Conservation (phyloP, 805 yeast genomes). For the Millerozyma acaciae region DNA sequence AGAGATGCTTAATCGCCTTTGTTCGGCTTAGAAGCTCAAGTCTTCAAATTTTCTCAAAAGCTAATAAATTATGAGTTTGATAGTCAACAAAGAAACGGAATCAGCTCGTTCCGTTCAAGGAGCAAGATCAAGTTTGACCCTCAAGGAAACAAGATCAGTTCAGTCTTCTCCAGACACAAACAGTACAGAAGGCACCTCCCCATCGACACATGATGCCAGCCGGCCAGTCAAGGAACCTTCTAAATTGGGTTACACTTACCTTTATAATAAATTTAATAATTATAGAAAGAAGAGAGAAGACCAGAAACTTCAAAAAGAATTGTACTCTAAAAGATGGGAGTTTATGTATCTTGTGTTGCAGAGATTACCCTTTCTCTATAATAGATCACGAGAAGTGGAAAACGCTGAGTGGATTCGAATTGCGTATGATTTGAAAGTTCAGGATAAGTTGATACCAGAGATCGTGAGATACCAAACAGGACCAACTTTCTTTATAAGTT, state of each 20-base stretch:
- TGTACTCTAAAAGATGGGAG: constrained; percentile 4
- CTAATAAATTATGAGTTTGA: too few species aligned
- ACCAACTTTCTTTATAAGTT: constrained; percentile 12
- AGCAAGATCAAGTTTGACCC: too few species aligned
- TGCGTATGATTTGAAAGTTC: constrained; percentile 11
- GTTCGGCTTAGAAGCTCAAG: too few species aligned
- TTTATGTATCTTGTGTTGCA: constrained; percentile 7
- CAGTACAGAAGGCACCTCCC: too few species aligned
- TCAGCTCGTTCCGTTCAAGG: too few species aligned
- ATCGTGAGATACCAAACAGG: constrained; percentile 12
- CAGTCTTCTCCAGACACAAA: too few species aligned
- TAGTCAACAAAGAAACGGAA: too few species aligned
- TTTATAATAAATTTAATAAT: neutral
- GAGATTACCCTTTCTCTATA: constrained; percentile 13
- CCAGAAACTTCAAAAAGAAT: constrained; percentile 1
- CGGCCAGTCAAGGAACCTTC: too few species aligned
- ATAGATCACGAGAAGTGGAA: constrained; percentile 10
- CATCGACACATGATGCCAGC: too few species aligned
- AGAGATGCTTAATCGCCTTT: too few species aligned
- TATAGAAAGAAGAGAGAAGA: constrained; percentile 3
- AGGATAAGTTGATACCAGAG: constrained; percentile 9
- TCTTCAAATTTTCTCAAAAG: too few species aligned
- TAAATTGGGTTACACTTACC: neutral
- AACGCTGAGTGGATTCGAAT: constrained; percentile 13
- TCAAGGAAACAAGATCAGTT: too few species aligned